A percentile compares a stretch with the other conserved stretches of the same genome.
Conservation (phyloP, 345 rosid species). For the Eucalyptus curtisii region DNA sequence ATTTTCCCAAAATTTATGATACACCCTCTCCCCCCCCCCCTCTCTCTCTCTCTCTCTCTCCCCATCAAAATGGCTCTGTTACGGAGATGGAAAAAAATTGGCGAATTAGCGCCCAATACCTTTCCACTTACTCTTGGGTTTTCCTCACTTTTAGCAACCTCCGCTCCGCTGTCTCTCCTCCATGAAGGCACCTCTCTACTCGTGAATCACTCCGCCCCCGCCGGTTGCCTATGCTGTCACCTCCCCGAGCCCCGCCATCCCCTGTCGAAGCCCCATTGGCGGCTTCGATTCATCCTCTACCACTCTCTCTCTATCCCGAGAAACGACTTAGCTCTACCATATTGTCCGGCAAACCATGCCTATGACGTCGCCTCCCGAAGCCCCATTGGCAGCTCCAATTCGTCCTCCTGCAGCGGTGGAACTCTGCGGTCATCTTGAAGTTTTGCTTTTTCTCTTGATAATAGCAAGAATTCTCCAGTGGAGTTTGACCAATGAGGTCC, state of each 20-base stretch:
- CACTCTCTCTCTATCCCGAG: background rate
- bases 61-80: no score
- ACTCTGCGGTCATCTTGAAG: background rate
- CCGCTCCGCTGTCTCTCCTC: no score
- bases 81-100: no score
- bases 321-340: background rate
- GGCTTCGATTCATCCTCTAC: background rate
- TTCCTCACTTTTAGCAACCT: no score
- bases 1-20: no score
- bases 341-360: background rate
- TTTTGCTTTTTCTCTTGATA: slow-evolving; percentile 25
- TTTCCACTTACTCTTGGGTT: no score
- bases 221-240: background rate
- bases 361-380: background rate
- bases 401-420: background rate
- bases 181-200: background rate
- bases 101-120: no score
- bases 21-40: no score
- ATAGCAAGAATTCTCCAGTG: slow-evolving; percentile 92
- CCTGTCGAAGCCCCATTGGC: background rate
- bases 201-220: background rate
- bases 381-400: background rate
- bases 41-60: no score
- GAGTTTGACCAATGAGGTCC: slow-evolving; percentile 90
- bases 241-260: no score